These are phyloP conservation scores for Globisporangium nagaii DNA, from an alignment of 352 stramenopile species.

Conservation along the genomic window DNA sequence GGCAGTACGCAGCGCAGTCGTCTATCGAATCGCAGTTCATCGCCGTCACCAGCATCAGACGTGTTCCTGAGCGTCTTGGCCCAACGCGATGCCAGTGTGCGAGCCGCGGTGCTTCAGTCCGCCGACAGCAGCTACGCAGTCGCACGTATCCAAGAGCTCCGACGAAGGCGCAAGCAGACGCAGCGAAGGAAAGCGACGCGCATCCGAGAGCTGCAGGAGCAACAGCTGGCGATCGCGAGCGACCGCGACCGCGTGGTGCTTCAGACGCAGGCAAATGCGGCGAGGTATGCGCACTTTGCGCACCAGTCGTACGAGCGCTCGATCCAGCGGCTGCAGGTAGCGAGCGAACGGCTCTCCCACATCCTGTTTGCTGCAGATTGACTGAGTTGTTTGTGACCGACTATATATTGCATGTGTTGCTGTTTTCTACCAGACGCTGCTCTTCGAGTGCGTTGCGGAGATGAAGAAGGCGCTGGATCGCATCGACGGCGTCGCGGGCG, in stretches of 20 bases:
- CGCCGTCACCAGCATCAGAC: background rate
- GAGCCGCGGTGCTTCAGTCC: background rate
- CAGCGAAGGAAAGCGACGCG: background rate
- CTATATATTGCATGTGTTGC: too few relatives aligned
- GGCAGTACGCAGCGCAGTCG: too few relatives aligned
- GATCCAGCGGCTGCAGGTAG: slow-evolving; percentile 9
- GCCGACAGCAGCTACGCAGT: background rate
- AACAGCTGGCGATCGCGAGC: background rate
- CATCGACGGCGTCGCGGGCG: slow-evolving; percentile 19
- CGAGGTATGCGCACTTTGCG: slow-evolving; percentile 1
- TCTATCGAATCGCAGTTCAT: background rate
- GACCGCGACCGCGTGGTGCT: slow-evolving; percentile 7
- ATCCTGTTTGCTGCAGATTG: background rate
- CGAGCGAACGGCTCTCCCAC: background rate
- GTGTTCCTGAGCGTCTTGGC: background rate
- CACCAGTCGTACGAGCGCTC: slow-evolving; percentile 1
- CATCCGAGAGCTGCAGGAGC: slow-evolving; percentile 3
- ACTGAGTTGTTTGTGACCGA: too few relatives aligned
- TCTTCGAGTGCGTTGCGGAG: slow-evolving; percentile 35
- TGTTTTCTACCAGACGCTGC: slow-evolving; percentile 23
- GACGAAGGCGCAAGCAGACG: background rate
- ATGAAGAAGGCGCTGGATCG: slow-evolving; percentile 31
- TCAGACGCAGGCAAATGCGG: background rate
- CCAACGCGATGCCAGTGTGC: background rate
- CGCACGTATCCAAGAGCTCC: slow-evolving; percentile 4